Evolutionary conservation across 2,329 filamentous ascomycete genomes (phyloP), one percentile per base, ranked within the genome.

Genomic region (Dothistroma septosporum): DNA sequence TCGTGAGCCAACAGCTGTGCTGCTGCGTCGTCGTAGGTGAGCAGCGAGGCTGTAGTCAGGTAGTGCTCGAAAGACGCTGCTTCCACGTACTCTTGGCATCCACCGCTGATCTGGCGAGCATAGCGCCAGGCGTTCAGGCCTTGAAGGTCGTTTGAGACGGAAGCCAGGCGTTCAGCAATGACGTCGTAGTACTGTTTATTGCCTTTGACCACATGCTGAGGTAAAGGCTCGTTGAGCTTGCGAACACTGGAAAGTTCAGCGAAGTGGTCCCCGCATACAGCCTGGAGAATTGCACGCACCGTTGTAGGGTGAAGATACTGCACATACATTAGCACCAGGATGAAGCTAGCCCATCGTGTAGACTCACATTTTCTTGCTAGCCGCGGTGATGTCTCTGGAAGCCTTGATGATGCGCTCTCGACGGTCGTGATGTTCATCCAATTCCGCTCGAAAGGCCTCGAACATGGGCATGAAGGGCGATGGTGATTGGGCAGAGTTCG

Each of bases 371-470:
- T 97, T 99, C 82, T 99, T 99, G 77, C 91, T 96, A 57, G 92
- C 81, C 0, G 91, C 92, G 7, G 94, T 99, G 61, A 99, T 90
- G 75, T 99, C 94, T 64, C 93, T 83, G 9, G 91, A 95, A 1
- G 87, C 88, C 79, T 97, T 99, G 72, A 95, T 90, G 68, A 96
- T 86, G 57, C 89, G 85, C 78, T 97, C 92, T 59, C 92, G 85
- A 16, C 94, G 87, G 76, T 97, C 94, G 75, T 99, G 91, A 74
- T 97, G 93, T 76, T 94, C 86, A 72, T 99, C 94, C 31, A 99
- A 82, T 76, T 97, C 92, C 70, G 88, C 83, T 55, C 92, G 88
- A 74, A 97, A 96, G 8, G 75, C 78, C 75, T 91, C 88, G 74
- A 99, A 99, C 83, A 97, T 92, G 66, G 87, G 74, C 62, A 83